These are phyloP conservation scores for Starmerella bombicola DNA, from an alignment of 805 yeast genomes.

Conservation along the genomic window DNA sequence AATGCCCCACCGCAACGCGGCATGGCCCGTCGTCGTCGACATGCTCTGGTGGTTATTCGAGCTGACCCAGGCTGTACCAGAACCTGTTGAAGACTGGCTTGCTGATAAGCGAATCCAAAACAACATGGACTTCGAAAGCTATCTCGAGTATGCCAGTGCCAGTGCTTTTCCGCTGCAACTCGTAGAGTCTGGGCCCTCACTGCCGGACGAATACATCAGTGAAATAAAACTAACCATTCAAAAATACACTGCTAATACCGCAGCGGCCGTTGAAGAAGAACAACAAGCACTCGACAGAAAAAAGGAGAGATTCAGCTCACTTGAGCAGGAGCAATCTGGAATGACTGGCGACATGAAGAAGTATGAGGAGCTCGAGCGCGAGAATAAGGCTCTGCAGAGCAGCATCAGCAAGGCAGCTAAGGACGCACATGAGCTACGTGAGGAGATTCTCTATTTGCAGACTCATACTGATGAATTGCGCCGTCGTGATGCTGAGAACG, in stretches of 20 bases:
- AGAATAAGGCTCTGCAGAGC: neutral
- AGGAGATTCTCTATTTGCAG: neutral
- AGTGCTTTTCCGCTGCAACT: neutral
- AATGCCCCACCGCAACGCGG: neutral
- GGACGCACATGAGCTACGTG: neutral
- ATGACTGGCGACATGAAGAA: neutral
- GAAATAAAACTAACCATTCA: neutral
- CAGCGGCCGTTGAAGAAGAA: neutral
- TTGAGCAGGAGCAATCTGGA: neutral
- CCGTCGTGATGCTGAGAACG: neutral
- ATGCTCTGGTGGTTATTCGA: constrained; percentile 1
- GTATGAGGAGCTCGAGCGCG: neutral
- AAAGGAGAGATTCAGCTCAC: neutral
- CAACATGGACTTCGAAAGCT: neutral
- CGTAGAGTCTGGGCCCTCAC: neutral
- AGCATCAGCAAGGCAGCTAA: too few relatives aligned
- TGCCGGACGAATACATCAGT: neutral
- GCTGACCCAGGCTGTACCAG: neutral
- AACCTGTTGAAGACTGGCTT: neutral
- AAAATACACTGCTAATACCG: neutral
- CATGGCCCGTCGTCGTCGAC: constrained; percentile 1
- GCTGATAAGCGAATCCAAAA: neutral
- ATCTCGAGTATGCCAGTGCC: constrained; percentile 1
- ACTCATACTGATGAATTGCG: neutral
- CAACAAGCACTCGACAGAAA: neutral